Percentiles rank a stretch among this genome's conserved stretches.
Conservation (phyloP, 2,329 filamentous ascomycete species). For the Venturia effusa region DNA sequence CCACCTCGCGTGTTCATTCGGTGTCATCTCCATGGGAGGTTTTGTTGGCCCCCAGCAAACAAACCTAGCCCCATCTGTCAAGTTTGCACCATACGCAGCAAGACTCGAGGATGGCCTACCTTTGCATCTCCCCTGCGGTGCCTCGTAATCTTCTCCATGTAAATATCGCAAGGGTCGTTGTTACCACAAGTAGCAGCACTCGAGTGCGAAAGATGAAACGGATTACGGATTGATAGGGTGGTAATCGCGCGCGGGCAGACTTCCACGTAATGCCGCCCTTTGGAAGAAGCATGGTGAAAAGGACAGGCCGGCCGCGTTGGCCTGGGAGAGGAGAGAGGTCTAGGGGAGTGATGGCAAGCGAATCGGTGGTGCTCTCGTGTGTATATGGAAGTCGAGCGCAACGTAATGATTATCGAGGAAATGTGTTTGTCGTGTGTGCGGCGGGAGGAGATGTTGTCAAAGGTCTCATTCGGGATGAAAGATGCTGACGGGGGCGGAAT, state of each 20-base stretch:
- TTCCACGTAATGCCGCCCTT: slow-evolving; percentile 92
- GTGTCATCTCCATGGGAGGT: slow-evolving; percentile 89
- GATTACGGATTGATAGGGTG: slow-evolving; percentile 56
- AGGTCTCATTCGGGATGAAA: not conserved
- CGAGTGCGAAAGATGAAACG: slow-evolving; percentile 63
- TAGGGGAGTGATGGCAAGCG: not conserved
- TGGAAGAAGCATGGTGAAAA: slow-evolving; percentile 65
- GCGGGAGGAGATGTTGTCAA: not conserved
- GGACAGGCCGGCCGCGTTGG: not conserved
- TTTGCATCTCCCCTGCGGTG: slow-evolving; percentile 81
- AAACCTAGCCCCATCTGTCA: slow-evolving; percentile 50
- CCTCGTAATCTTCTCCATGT: slow-evolving; percentile 79
- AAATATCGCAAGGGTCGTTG: slow-evolving; percentile 62
- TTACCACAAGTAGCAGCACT: slow-evolving; percentile 61
- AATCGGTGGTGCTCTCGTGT: not conserved
- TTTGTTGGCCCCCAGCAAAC: slow-evolving; percentile 95
- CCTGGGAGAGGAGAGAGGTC: not conserved
- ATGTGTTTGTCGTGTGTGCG: not conserved
- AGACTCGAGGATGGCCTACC: slow-evolving; percentile 42
- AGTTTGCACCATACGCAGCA: not conserved
- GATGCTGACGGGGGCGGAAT: not conserved
- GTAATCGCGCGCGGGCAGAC: slow-evolving; percentile 68
- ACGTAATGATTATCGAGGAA: not conserved
- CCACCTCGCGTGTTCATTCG: slow-evolving; percentile 87
- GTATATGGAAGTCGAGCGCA: not conserved